phyloP scores from a whole-genome alignment of 108 stramenopile species.

The Aurantiochytrium sp. region DNA sequence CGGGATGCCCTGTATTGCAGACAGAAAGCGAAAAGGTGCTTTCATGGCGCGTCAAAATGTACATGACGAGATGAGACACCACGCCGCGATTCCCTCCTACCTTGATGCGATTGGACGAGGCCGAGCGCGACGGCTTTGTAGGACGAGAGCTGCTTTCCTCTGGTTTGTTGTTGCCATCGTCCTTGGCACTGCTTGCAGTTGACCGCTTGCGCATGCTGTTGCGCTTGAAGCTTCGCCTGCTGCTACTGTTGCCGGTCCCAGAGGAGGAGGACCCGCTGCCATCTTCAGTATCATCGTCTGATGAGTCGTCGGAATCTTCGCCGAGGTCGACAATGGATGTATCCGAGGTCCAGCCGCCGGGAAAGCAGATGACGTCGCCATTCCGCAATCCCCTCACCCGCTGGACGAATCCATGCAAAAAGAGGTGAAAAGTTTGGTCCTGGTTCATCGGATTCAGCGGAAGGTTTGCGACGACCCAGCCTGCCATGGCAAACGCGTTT shows the following conservation, averaged over 20 bases:
- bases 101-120: not conserved
- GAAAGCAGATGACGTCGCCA: slow-evolving; percentile 14
- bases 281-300: not conserved
- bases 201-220: no score
- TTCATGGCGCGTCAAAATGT: not conserved
- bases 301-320: not conserved
- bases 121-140: not conserved
- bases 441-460: not conserved
- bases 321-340: not conserved
- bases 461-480: slow-evolving; percentile 5
- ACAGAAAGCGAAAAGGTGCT: not conserved
- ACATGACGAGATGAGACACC: slow-evolving; percentile 1
- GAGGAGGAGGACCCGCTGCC: not conserved
- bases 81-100: not conserved
- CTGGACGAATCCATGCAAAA: slow-evolving; percentile 4
- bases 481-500: not conserved
- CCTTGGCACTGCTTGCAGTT: no score
- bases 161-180: not conserved
- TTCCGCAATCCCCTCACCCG: not conserved
- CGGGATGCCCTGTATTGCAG: not conserved
- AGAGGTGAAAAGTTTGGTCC: not conserved
- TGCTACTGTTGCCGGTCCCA: not conserved
- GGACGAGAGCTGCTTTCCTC: not conserved
- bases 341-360: not conserved
- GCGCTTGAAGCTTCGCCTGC: not conserved